Evolutionary conservation across 352 stramenopile genomes (phyloP).

Genomic region (Globisporangium barbulae): DNA sequence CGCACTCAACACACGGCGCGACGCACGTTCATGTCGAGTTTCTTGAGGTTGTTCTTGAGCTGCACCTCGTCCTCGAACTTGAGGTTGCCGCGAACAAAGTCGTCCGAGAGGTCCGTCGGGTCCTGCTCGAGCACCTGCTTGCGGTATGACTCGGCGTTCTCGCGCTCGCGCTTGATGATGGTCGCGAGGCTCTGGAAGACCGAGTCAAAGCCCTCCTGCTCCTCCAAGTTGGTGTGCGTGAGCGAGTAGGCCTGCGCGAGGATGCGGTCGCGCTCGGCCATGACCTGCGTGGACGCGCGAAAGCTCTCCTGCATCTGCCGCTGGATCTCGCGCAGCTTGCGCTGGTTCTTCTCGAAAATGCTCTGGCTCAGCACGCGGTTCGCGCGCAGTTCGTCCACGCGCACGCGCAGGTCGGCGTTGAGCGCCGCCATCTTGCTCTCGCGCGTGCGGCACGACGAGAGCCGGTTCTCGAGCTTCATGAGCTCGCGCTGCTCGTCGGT

Average conservation of each 20-base stretch:
- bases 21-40: conserved; percentile 52
- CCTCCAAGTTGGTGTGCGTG: conserved; percentile 64
- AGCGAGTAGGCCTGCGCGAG: conserved; percentile 64
- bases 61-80: conserved; percentile 75
- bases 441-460: conserved; percentile 64
- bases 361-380: conserved; percentile 61
- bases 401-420: conserved; percentile 49
- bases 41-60: conserved; percentile 61
- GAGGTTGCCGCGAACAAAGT: conserved; percentile 73
- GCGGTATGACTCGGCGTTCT: conserved; percentile 71
- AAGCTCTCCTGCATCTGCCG: conserved; percentile 78
- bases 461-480: conserved; percentile 76
- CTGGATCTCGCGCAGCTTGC: conserved; percentile 67
- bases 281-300: conserved; percentile 58
- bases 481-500: conserved; percentile 73
- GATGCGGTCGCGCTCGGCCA: conserved; percentile 71
- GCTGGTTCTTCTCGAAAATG: conserved; percentile 82
- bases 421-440: conserved; percentile 73
- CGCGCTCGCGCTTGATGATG: conserved; percentile 72
- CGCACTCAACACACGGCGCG: conserved; percentile 21
- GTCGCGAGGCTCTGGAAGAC: conserved; percentile 67
- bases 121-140: conserved; percentile 79
- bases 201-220: conserved; percentile 73
- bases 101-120: conserved; percentile 55
- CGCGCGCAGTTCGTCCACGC: conserved; percentile 63